Conservation (phyloP, 2,329 filamentous ascomycete species). For the Scorias spongiosa region DNA sequence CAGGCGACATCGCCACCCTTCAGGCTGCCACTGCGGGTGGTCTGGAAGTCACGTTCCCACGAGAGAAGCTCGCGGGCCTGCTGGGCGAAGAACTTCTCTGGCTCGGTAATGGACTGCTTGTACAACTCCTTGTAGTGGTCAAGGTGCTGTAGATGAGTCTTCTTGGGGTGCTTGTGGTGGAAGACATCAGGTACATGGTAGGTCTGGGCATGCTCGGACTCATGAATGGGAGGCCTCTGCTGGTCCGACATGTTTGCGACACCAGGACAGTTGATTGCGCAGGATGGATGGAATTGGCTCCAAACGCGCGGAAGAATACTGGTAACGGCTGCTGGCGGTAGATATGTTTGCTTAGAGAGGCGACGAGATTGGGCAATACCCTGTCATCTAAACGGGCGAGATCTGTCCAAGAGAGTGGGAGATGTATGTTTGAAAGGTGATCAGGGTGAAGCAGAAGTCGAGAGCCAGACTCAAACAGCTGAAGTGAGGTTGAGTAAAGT, state of each 20-base stretch:
- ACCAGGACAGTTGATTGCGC: too few relatives aligned
- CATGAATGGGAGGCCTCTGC: constrained; percentile 11
- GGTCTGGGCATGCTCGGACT: constrained; percentile 13
- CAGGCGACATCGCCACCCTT: constrained; percentile 72
- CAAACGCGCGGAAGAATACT: too few relatives aligned
- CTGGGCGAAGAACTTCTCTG: constrained; percentile 77
- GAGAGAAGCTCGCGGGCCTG: constrained; percentile 77
- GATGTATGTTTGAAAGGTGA: too few relatives aligned
- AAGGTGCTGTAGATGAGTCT: constrained; percentile 43
- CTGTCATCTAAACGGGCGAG: too few relatives aligned
- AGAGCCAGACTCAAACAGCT: too few relatives aligned
- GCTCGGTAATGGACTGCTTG: constrained; percentile 76
- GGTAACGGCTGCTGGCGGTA: too few relatives aligned
- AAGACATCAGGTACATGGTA: constrained; percentile 21
- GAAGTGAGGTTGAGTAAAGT: too few relatives aligned
- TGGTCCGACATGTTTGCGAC: constrained; percentile 10
- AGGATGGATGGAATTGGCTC: too few relatives aligned
- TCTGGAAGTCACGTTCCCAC: constrained; percentile 86
- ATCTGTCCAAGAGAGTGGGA: too few relatives aligned
- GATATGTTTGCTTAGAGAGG: too few relatives aligned
- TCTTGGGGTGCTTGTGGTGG: constrained; percentile 42
- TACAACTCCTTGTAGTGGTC: constrained; percentile 51
- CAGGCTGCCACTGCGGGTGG: constrained; percentile 65
- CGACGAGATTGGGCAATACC: too few relatives aligned
- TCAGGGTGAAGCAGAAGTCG: too few relatives aligned